phyloP scores from a whole-genome alignment of 176 grass and related monocot species.

The Carex scoparia region DNA sequence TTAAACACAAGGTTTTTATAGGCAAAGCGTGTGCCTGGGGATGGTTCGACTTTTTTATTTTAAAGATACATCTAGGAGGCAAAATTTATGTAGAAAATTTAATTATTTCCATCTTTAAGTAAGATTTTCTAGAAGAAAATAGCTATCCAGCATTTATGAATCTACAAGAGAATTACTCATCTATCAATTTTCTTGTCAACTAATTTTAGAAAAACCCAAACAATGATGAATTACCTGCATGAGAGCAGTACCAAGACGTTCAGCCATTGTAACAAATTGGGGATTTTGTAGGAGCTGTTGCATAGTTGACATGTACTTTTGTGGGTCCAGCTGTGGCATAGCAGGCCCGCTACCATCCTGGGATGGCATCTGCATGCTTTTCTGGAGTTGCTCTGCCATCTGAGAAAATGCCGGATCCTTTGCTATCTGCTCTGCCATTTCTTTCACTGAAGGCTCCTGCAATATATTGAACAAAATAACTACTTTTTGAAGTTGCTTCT shows the following conservation, averaged over 20 bases:
- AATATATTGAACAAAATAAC: background rate
- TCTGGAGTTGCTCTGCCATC: slow-evolving; percentile 98
- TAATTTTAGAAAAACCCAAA: background rate
- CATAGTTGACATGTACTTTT: slow-evolving; percentile 86
- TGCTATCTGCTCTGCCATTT: slow-evolving; percentile 96
- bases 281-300: slow-evolving; percentile 96
- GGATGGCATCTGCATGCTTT: slow-evolving; percentile 45
- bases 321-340: slow-evolving; percentile 51
- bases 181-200: background rate
- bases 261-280: slow-evolving; percentile 85
- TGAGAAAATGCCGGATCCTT: slow-evolving; percentile 79
- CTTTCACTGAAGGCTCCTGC: slow-evolving; percentile 88
- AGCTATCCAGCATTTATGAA: background rate
- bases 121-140: background rate
- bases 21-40: no score
- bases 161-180: background rate
- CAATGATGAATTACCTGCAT: slow-evolving; percentile 48
- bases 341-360: slow-evolving; percentile 10
- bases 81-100: no score
- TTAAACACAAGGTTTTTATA: no score
- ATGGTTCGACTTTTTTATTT: no score
- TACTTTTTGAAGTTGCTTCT: background rate
- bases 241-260: slow-evolving; percentile 74
- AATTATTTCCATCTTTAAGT: background rate
- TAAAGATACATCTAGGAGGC: no score